Conservation (phyloP, 73 alveolate species). For the Paramecium bursaria region DNA sequence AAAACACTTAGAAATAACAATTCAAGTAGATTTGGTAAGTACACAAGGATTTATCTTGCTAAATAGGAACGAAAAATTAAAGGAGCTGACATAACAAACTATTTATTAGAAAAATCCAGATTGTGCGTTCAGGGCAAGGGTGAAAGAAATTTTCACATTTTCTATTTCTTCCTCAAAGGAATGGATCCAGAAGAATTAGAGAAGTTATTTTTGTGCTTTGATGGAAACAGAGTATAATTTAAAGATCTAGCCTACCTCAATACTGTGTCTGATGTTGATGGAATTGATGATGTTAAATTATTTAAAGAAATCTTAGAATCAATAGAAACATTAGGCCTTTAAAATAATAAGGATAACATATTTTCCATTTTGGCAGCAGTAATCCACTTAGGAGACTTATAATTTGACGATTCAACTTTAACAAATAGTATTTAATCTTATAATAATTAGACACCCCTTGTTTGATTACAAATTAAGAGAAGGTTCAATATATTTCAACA, state of each 20-base stretch:
- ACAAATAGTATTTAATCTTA: too few species aligned
- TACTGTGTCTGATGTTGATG: slow-evolving; percentile 68
- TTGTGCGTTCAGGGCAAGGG: slow-evolving; percentile 82
- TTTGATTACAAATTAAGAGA: slow-evolving; percentile 70
- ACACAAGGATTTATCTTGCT: slow-evolving; percentile 89
- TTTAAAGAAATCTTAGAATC: slow-evolving; percentile 68
- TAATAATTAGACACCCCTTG: slow-evolving; percentile 89
- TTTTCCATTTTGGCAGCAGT: slow-evolving; percentile 72
- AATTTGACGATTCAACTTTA: slow-evolving; percentile 83
- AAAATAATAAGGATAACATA: slow-evolving; percentile 74
- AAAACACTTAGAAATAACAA: slow-evolving; percentile 92
- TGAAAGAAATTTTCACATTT: slow-evolving; percentile 96
- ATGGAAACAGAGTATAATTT: slow-evolving; percentile 58
- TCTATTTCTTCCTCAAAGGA: slow-evolving; percentile 90
- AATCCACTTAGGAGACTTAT: slow-evolving; percentile 88
- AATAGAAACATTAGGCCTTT: slow-evolving; percentile 21
- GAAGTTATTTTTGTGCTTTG: slow-evolving; percentile 45
- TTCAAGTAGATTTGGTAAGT: slow-evolving; percentile 97
- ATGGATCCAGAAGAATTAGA: slow-evolving; percentile 63
- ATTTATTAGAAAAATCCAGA: slow-evolving; percentile 93
- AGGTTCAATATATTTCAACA: slow-evolving; percentile 74
- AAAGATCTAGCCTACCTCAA: slow-evolving; percentile 71
- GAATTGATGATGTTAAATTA: slow-evolving; percentile 73
- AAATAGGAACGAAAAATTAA: slow-evolving; percentile 81
- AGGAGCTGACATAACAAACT: slow-evolving; percentile 93